Base-by-base conservation (phyloP, 2,329 filamentous ascomycete genomes). In the Ascochyta koolunga region DNA sequence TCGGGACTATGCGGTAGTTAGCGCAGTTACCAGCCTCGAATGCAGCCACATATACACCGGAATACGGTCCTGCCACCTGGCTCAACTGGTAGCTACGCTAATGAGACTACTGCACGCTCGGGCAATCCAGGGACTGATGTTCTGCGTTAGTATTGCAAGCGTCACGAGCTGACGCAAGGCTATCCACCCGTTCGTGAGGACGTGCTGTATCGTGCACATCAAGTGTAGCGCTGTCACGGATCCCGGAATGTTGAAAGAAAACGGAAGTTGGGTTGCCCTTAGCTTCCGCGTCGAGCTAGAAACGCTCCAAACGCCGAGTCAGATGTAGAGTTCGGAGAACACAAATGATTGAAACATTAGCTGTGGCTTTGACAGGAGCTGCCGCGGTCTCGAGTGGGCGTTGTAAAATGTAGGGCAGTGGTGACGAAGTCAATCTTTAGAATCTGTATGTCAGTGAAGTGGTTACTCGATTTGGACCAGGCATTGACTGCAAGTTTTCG, bases 41-140 rank as follows among this genome's bases (percentile, higher is more conserved):
- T n/a, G 27, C 40, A 54, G 45, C 51, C 41, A 41, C 45, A 54
- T 25, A 9, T 36, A 41, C 45, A 46, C 36, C 40, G 45, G 45
- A 50, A 46, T 29, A 24, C 22, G 29, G 29, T 39, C 16, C 33
- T 36, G 10, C 50, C 43, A 42, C 40, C 11, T 16, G 27, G 51
- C 43, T 29, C 9, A 19, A 5, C 11, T 27, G 13, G 18, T n/a
- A 27, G 5, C 15, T 15, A 8, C n/a, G 3, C 39, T 40, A 21
- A 11, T 18, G 16, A 19, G 4, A 31, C 51, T 50, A 54, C 42
- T 54, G 36, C 51, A 50, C n/a, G 4, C 33, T 45, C 31, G 31
- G 31, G 11, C 19, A 32, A 19, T 19, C 21, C 22, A 45, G 39
- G 39, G 21, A 31, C 39, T 36, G 5, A 18, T 24, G 15, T 24